phyloP scores from a whole-genome alignment of 257 asterid genomes.

The Solanum medicagineum region DNA sequence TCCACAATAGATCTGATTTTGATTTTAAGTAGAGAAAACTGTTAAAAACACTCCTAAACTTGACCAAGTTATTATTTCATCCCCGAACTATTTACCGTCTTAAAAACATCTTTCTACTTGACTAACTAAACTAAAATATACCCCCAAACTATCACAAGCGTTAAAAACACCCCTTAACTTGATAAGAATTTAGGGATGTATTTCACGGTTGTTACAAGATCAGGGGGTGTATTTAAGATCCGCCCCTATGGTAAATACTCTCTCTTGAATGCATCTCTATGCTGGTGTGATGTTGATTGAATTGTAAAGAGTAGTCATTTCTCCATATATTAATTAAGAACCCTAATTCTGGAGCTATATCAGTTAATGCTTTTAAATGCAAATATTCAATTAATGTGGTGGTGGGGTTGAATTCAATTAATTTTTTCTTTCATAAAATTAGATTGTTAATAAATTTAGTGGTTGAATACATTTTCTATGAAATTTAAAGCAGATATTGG shows the following conservation, averaged over 20 bases:
- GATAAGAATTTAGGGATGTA: too few relatives aligned
- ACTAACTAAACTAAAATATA: too few relatives aligned
- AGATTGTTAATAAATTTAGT: not conserved
- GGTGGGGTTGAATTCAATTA: slow-evolving; percentile 7
- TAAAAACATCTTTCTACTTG: too few relatives aligned
- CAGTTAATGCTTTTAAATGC: slow-evolving; percentile 9
- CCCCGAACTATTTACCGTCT: too few relatives aligned
- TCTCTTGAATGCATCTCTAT: slow-evolving; percentile 1
- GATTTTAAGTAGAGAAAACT: not conserved
- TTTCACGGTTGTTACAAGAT: too few relatives aligned
- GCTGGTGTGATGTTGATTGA: not conserved
- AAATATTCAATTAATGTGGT: slow-evolving; percentile 7
- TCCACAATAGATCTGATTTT: not conserved
- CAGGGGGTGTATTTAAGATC: too few relatives aligned
- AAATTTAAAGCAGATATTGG: not conserved
- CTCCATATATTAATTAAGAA: slow-evolving; percentile 2
- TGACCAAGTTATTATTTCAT: too few relatives aligned
- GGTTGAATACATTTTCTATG: not conserved
- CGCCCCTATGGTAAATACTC: too few relatives aligned
- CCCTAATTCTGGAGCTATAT: slow-evolving; percentile 16
- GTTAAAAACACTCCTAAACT: too few relatives aligned
- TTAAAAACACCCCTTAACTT: too few relatives aligned
- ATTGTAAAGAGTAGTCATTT: not conserved
- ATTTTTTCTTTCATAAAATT: not conserved
- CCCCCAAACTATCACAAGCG: too few relatives aligned